Conservation (phyloP, 2,329 filamentous ascomycete genomes). For the Paecilomyces dactylethromorphus region DNA sequence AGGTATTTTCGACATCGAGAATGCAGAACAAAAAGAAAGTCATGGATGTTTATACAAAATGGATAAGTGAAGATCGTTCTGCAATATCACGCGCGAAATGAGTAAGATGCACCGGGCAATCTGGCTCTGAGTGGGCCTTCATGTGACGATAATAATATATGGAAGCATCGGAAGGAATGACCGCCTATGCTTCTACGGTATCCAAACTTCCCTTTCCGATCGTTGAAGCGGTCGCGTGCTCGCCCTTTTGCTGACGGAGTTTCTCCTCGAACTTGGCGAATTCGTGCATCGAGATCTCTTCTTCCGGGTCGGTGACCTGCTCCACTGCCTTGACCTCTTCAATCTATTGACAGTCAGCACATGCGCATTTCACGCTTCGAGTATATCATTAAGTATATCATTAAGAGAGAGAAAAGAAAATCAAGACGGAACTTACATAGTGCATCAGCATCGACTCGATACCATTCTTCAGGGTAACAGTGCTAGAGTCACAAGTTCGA, state of each 20-base stretch:
- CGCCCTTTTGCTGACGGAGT: conserved; percentile 52
- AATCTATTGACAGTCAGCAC: conserved; percentile 53
- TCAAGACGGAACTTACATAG: conserved; percentile 57
- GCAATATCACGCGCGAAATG: neutral
- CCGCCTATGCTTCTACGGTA: conserved; percentile 28
- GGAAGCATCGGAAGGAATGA: neutral
- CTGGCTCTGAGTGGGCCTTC: neutral
- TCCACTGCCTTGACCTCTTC: conserved; percentile 91
- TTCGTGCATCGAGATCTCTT: conserved; percentile 77
- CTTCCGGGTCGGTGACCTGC: conserved; percentile 85
- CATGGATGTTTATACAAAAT: neutral
- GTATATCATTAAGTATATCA: too few relatives aligned
- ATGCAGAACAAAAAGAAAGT: neutral
- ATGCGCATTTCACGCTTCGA: too few relatives aligned
- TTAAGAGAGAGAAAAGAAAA: too few relatives aligned
- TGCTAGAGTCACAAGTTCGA: conserved; percentile 92
- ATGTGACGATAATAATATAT: neutral
- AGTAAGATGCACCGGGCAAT: neutral
- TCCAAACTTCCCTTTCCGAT: conserved; percentile 49
- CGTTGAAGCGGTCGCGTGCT: conserved; percentile 44
- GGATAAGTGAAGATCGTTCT: neutral
- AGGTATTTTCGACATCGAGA: neutral
- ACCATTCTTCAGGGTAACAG: conserved; percentile 92
- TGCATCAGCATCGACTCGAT: conserved; percentile 99
- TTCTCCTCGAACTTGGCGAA: conserved; percentile 96